Evolutionary conservation across 768 basidiomycete genomes (phyloP).

Genomic region (Sistotremastrum suecicum): DNA sequence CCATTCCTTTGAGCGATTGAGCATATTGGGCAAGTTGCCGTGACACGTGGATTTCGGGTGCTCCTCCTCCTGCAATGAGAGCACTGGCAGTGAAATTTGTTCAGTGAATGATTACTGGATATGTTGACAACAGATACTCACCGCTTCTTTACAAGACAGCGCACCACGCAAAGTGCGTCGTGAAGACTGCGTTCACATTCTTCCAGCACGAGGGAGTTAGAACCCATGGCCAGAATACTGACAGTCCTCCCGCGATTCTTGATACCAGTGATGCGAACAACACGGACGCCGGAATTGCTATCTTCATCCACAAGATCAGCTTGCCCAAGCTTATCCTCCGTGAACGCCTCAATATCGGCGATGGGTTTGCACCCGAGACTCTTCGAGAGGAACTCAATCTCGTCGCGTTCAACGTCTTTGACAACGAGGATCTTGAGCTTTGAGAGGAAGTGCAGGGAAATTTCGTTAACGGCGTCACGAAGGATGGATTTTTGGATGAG

Average conservation of each 20-base stretch:
- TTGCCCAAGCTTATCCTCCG: slow-evolving; percentile 93
- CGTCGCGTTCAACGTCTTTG: slow-evolving; percentile 96
- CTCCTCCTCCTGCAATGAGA: slow-evolving; percentile 90
- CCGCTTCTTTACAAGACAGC: slow-evolving; percentile 98
- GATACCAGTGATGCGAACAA: slow-evolving; percentile 88
- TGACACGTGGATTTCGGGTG: slow-evolving; percentile 96
- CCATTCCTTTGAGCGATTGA: slow-evolving; percentile 92
- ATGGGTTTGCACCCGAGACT: slow-evolving; percentile 92
- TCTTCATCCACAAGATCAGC: slow-evolving; percentile 93
- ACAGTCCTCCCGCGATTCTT: slow-evolving; percentile 92
- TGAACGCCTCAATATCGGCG: slow-evolving; percentile 94
- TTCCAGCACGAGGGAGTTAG: slow-evolving; percentile 85
- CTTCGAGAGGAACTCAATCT: slow-evolving; percentile 94
- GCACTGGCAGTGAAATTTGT: slow-evolving; percentile 33
- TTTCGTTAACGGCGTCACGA: slow-evolving; percentile 97
- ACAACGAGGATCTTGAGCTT: slow-evolving; percentile 92
- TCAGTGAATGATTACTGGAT: neutral
- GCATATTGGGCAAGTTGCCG: slow-evolving; percentile 81
- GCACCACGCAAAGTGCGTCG: slow-evolving; percentile 96
- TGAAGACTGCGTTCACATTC: slow-evolving; percentile 96
- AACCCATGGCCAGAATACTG: slow-evolving; percentile 88
- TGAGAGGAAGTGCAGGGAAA: slow-evolving; percentile 93
- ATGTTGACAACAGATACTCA: slow-evolving; percentile 20
- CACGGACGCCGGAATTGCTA: slow-evolving; percentile 69
- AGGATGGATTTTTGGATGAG: slow-evolving; percentile 99